Evolutionary conservation across 2,329 filamentous ascomycete genomes (phyloP), one percentile per base, ranked within the genome.

Genomic region (Alternaria sp.): DNA sequence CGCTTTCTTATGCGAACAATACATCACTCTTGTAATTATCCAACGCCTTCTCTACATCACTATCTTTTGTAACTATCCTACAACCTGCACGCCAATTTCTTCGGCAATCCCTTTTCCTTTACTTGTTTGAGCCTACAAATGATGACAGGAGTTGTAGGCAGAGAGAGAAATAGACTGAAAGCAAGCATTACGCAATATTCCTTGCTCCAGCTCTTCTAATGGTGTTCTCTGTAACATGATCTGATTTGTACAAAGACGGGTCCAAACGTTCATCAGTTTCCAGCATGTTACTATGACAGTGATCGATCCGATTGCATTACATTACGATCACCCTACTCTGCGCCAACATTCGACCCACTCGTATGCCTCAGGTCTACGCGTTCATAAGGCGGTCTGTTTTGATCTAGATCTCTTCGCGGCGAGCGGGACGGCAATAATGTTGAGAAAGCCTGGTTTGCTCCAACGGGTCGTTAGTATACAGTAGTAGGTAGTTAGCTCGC

Each of bases 21-120:
- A 49, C 46, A 59, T 28, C 20, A 22, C 52, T 50, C 38, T 60
- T 56, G 57, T 60, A 60, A 59, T 59, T 46, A 62, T 40, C 34
- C 41, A 56, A 44, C 40, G 48, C 30, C 38, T 60, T 48, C 43
- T 38, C 44, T 50, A 38, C 28, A 30, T 51, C 14, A 51, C 54
- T 27, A 30, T 30, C 34, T 20, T 43, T 34, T 56, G 36, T 18
- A 51, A 16, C 22, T 54, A n/a, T 34, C 14, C 18, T 25, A 51
- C 20, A 54, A 41, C 51, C 22, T 16, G 18, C 14, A 45, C 38
- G 41, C 41, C 51, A 32, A 45, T 2, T 45, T 22, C 51, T 45
- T 44, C 14, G 27, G 20, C 51, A 32, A 45, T 11, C 40, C 14
- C 38, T n/a, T 44, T 54, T 32, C 28, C 40, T 50, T 49, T 27